A percentile compares a stretch with the other conserved stretches of the same genome.
Conservation (phyloP, 768 basidiomycete species). For the Serendipita vermifera region DNA sequence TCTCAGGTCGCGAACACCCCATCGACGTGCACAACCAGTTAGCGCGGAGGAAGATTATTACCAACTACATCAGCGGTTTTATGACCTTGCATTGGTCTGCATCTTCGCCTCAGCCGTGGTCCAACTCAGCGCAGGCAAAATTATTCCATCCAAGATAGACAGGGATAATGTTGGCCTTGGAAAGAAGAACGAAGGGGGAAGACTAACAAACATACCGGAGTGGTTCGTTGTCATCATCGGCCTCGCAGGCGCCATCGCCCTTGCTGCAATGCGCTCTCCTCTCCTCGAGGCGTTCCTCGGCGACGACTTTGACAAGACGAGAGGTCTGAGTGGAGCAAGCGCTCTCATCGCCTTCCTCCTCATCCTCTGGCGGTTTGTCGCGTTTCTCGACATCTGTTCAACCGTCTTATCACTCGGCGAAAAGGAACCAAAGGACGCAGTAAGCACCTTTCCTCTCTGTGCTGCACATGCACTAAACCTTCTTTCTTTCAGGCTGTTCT, state of each 20-base stretch:
- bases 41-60: not conserved
- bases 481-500: not conserved
- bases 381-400: not conserved
- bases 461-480: not conserved
- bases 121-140: not conserved
- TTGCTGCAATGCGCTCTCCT: not conserved
- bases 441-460: not conserved
- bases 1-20: constrained; percentile 3
- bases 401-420: not conserved
- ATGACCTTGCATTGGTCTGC: not conserved
- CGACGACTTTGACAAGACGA: not conserved
- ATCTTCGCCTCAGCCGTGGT: not conserved
- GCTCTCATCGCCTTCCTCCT: not conserved
- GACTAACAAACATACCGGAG: not conserved
- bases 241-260: not conserved
- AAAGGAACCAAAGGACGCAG: not conserved
- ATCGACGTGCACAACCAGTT: not conserved
- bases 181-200: not conserved
- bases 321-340: not conserved
- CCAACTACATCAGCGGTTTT: not conserved
- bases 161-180: not conserved
- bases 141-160: not conserved
- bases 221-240: not conserved
- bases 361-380: not conserved
- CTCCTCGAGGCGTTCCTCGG: not conserved